Evolutionary conservation across 257 asterid genomes (phyloP), one percentile per base, ranked within the genome.

Genomic region (Solanum chmielewskii): DNA sequence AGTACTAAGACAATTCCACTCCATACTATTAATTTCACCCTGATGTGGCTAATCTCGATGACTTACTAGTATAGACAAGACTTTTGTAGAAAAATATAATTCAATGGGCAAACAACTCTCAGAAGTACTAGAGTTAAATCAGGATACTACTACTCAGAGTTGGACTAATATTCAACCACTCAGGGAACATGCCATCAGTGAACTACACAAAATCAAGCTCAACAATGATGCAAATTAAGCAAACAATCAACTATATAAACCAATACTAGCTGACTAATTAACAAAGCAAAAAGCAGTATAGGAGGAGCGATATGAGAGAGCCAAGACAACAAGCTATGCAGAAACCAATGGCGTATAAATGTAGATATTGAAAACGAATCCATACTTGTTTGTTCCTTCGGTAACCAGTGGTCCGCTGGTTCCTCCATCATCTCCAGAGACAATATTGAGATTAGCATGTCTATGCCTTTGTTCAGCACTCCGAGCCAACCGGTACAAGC

Each of bases 401-500:
- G 89, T 70, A 47, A 87, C 14, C 88, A 89, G 88, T 84, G 90
- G 91, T 85, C 91, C 92, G 49, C 80, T 81, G 75, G 92, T 88
- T 86, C 87, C 95, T 90, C 90, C 88, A 86, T 91, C 92, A 77
- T 91, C 91, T 39, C 90, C 93, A 86, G 62, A 84, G 83, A 88
- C 87, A 70, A 60, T 88, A 42, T 89, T 88, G 83, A 86, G 45
- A 88, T 87, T 86, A 80, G 87, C 89, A 66, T 60, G 90, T 87
- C 89, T 89, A 77, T 94, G 95, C 86, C 98, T 93, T 66, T 91
- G 96, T 90, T 92, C 95, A 90, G 99, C 98, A 94, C 95, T 93
- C 80, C 87, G 89, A 66, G 99, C 99, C 88, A 96, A 89, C 86
- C 98, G 98, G 91, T 94, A 95, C 84, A 96, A 90, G 91, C 99